Percentiles rank a stretch among this genome's conserved stretches.
Conservation (phyloP, 1,284 basidiomycete genomes). For the Rhodotorula sp. region DNA sequence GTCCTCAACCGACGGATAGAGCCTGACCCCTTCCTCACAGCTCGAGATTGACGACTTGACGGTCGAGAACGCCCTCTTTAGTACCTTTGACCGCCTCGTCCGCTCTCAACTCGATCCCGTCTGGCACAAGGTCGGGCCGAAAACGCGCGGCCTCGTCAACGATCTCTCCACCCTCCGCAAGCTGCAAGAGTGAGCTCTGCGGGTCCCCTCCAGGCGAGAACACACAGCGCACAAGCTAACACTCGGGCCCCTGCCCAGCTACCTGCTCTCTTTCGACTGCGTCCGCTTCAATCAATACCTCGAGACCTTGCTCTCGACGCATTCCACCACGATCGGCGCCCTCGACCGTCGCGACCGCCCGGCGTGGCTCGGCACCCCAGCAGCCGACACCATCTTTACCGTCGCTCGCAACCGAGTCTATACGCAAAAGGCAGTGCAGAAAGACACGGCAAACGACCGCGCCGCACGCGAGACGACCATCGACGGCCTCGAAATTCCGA, state of each 20-base stretch:
- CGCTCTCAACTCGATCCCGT: constrained; percentile 85
- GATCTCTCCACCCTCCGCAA: constrained; percentile 83
- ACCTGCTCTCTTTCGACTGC: constrained; percentile 85
- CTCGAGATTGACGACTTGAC: constrained; percentile 91
- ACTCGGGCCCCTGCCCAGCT: too few species aligned
- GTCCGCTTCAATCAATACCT: constrained; percentile 89
- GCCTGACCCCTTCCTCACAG: constrained; percentile 52
- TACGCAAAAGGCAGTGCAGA: constrained; percentile 53
- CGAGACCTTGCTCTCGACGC: constrained; percentile 80
- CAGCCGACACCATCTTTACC: constrained; percentile 82
- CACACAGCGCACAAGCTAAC: too few species aligned
- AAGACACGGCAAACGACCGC: constrained; percentile 40
- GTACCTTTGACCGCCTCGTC: constrained; percentile 86
- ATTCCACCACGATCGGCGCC: constrained; percentile 51
- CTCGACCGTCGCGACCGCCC: constrained; percentile 61
- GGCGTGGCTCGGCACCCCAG: constrained; percentile 82
- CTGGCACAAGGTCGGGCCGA: constrained; percentile 93
- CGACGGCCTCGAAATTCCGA: constrained; percentile 43
- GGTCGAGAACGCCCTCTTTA: constrained; percentile 91
- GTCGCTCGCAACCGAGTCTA: constrained; percentile 79
- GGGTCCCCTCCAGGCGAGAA: too few species aligned
- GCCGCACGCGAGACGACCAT: constrained; percentile 45
- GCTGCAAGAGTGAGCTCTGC: constrained; percentile 65
- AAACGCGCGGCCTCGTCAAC: constrained; percentile 84
- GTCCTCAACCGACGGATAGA: not conserved